These are phyloP conservation scores for Blastobotrys robertii DNA, from an alignment of 805 yeast species.

Conservation along the genomic window DNA sequence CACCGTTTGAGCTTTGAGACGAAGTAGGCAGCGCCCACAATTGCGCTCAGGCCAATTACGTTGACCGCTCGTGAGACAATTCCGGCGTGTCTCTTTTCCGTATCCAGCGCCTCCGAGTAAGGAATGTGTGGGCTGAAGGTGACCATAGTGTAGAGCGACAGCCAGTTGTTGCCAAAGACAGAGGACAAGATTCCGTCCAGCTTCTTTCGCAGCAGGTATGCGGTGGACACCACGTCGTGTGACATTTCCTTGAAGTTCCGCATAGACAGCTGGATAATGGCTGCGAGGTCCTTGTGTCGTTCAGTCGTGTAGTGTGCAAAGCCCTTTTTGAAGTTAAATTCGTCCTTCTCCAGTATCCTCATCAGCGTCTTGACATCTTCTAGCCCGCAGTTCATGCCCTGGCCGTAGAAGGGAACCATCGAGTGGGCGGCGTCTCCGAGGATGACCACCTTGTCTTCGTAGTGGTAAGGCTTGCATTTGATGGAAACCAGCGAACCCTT, in stretches of 20 bases:
- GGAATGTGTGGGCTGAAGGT: constrained; percentile 78
- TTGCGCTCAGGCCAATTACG: background rate
- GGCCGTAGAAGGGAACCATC: constrained; percentile 98
- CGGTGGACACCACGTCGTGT: constrained; percentile 53
- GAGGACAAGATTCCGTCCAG: constrained; percentile 59
- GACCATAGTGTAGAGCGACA: constrained; percentile 87
- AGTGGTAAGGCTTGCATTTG: constrained; percentile 60
- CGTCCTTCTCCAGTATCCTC: constrained; percentile 32
- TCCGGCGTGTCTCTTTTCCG: constrained; percentile 43
- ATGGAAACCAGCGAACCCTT: constrained; percentile 71
- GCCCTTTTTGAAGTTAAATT: constrained; percentile 36
- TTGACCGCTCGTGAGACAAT: constrained; percentile 29
- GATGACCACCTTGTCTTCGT: constrained; percentile 49
- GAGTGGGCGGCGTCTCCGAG: constrained; percentile 94
- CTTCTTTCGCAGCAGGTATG: constrained; percentile 55
- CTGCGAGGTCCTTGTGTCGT: constrained; percentile 58
- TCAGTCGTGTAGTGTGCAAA: constrained; percentile 44
- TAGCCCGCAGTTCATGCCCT: constrained; percentile 94
- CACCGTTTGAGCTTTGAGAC: background rate
- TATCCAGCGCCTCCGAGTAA: constrained; percentile 56
- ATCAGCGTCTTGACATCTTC: constrained; percentile 74
- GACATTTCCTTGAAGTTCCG: constrained; percentile 84
- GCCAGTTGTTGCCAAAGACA: constrained; percentile 53
- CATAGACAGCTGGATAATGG: constrained; percentile 71
- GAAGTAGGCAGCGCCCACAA: background rate